phyloP scores from a whole-genome alignment of 2,329 filamentous ascomycete species.

The Fusarium goolgardi region DNA sequence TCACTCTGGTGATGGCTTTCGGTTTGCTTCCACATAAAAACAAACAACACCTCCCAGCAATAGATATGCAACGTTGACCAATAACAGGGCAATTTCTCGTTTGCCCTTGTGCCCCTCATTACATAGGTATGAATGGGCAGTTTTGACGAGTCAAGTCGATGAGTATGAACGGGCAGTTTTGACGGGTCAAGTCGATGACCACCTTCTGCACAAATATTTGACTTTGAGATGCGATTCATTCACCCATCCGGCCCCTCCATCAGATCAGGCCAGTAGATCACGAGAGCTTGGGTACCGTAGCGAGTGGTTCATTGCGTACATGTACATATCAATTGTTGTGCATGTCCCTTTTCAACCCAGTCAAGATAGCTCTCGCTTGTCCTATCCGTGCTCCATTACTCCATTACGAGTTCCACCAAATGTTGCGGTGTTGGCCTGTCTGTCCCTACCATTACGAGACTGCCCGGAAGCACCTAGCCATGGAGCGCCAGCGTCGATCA shows the following conservation, averaged over 20 bases:
- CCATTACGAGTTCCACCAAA: slow-evolving; percentile 26
- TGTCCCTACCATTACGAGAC: slow-evolving; percentile 37
- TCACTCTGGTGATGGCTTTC: slow-evolving; percentile 17
- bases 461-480: slow-evolving; percentile 20
- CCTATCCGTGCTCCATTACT: slow-evolving; percentile 15
- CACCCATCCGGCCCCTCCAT: slow-evolving; percentile 5
- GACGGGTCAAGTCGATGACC: slow-evolving; percentile 41
- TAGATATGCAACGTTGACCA: neutral
- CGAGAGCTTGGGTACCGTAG: slow-evolving; percentile 5
- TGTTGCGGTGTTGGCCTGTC: slow-evolving; percentile 29
- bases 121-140: neutral
- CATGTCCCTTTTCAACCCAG: neutral
- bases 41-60: slow-evolving; percentile 23
- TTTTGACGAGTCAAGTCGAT: slow-evolving; percentile 38
- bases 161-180: slow-evolving; percentile 3
- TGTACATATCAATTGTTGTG: slow-evolving; percentile 5
- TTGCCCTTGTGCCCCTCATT: slow-evolving; percentile 14
- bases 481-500: slow-evolving; percentile 16
- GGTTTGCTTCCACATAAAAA: slow-evolving; percentile 16
- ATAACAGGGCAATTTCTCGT: slow-evolving; percentile 23
- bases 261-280: slow-evolving; percentile 12
- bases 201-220: slow-evolving; percentile 24
- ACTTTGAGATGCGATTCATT: slow-evolving; percentile 23
- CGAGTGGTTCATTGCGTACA: neutral
- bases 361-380: slow-evolving; percentile 3